A percentile compares a stretch with the other conserved stretches of the same genome.
These are phyloP conservation scores for Boletus fagicola DNA, from an alignment of 768 basidiomycete genomes.

Conservation along the genomic window DNA sequence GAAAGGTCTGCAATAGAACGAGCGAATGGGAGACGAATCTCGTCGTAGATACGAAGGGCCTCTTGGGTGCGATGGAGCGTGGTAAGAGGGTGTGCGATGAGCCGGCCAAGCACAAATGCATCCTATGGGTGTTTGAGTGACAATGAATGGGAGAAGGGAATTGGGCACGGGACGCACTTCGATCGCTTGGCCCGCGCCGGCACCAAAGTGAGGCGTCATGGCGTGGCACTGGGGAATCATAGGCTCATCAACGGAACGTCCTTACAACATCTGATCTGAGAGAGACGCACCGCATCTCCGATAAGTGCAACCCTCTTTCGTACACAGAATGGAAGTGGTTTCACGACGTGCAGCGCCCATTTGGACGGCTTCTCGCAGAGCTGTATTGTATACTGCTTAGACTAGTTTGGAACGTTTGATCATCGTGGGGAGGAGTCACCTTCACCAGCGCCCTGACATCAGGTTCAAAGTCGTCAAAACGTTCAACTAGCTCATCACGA, in stretches of 20 bases:
- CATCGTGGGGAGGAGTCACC: constrained; percentile 13
- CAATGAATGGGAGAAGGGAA: background rate
- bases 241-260: background rate
- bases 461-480: constrained; percentile 38
- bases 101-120: constrained; percentile 1
- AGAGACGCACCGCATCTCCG: constrained; percentile 46
- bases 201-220: constrained; percentile 25
- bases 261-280: background rate
- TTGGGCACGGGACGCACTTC: constrained; percentile 8
- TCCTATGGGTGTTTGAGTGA: constrained; percentile 5
- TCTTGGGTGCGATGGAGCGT: constrained; percentile 1
- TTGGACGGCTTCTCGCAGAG: constrained; percentile 36
- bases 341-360: constrained; percentile 47
- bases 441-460: constrained; percentile 32
- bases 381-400: constrained; percentile 16
- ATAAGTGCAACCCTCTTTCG: constrained; percentile 43
- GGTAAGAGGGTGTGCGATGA: constrained; percentile 3
- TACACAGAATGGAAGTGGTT: constrained; percentile 40
- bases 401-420: background rate
- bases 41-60: constrained; percentile 13
- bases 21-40: constrained; percentile 16
- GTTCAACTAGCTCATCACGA: constrained; percentile 33
- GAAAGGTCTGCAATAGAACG: constrained; percentile 15
- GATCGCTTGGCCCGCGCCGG: constrained; percentile 30
- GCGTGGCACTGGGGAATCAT: constrained; percentile 18